phyloP scores from a whole-genome alignment of 208 protist species.

The Acanthamoeba rhysodes region DNA sequence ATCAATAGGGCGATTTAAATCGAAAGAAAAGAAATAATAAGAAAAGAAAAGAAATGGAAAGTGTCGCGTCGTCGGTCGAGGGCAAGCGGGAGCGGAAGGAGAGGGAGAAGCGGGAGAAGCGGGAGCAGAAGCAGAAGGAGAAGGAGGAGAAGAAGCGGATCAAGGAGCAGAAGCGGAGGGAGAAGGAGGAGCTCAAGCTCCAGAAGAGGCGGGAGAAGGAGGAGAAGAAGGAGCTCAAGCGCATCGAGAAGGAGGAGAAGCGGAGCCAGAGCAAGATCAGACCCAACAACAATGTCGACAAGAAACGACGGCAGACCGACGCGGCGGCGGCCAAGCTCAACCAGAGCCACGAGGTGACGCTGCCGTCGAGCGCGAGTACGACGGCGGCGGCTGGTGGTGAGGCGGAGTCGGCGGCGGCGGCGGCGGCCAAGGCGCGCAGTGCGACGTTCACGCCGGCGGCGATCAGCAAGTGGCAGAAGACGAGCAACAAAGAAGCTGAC shows the following conservation, averaged over 20 bases:
- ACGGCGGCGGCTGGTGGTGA: not conserved
- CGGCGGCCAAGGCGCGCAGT: slow-evolving; percentile 36
- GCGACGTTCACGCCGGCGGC: slow-evolving; percentile 7
- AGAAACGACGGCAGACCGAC: not conserved
- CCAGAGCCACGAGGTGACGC: slow-evolving; percentile 10
- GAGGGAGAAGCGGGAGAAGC: slow-evolving; percentile 25
- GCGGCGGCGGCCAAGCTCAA: not conserved
- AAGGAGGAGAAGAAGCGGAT: slow-evolving; percentile 9
- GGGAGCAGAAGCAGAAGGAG: not conserved
- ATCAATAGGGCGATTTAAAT: too few species aligned
- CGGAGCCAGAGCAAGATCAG: not conserved
- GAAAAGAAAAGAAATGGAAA: not conserved
- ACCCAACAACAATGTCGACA: not conserved
- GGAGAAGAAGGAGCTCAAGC: slow-evolving; percentile 41
- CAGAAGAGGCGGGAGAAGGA: slow-evolving; percentile 36
- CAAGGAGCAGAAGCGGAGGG: slow-evolving; percentile 8
- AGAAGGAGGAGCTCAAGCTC: slow-evolving; percentile 38
- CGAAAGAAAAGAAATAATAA: too few species aligned
- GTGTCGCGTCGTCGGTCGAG: not conserved
- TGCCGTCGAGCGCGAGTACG: not conserved
- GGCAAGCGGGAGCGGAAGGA: slow-evolving; percentile 48
- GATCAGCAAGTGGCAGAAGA: slow-evolving; percentile 28
- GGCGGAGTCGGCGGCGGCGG: not conserved
- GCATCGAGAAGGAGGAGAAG: slow-evolving; percentile 34
- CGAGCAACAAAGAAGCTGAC: not conserved